Evolutionary conservation across 192 early-diverging fungal genomes (phyloP).

Genomic region (Entophlyctis helioformis): DNA sequence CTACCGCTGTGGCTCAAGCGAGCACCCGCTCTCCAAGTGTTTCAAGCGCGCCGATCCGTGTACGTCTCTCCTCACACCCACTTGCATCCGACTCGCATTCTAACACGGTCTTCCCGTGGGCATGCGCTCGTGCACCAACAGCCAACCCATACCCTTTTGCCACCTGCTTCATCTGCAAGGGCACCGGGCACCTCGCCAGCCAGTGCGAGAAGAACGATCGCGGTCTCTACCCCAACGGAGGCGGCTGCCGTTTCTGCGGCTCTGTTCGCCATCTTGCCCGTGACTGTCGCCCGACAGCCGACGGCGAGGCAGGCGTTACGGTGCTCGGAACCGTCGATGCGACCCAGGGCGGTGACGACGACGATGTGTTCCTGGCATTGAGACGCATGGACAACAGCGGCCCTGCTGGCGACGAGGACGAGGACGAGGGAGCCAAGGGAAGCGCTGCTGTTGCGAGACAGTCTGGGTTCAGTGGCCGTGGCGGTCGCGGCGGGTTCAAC

Average conservation of each 20-base stretch:
- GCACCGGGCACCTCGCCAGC: slow-evolving; percentile 68
- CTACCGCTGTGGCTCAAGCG: slow-evolving; percentile 77
- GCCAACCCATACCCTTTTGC: slow-evolving; percentile 57
- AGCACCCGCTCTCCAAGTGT: slow-evolving; percentile 75
- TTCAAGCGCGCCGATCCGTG: slow-evolving; percentile 32
- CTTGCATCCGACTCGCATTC: background rate
- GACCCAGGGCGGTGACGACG: slow-evolving; percentile 88
- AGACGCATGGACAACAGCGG: slow-evolving; percentile 43
- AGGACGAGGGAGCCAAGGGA: too few species aligned
- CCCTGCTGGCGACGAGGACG: too few species aligned
- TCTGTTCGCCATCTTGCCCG: slow-evolving; percentile 71
- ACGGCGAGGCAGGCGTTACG: slow-evolving; percentile 22
- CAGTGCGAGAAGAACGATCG: slow-evolving; percentile 79
- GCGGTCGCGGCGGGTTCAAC: too few species aligned
- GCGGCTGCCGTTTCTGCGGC: slow-evolving; percentile 79
- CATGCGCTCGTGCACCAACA: background rate
- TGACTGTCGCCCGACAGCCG: slow-evolving; percentile 61
- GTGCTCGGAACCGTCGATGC: slow-evolving; percentile 65
- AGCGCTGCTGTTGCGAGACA: too few species aligned
- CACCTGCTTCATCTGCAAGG: slow-evolving; percentile 79
- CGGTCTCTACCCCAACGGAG: slow-evolving; percentile 85
- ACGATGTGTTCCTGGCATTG: slow-evolving; percentile 73
- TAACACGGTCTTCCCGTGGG: background rate
- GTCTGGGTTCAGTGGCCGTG: too few species aligned
- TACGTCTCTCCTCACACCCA: slow-evolving; percentile 3